Evolutionary conservation across 805 yeast species (phyloP), one percentile per base, ranked within the genome.

Genomic region (Aciculoconidium aculeatum): DNA sequence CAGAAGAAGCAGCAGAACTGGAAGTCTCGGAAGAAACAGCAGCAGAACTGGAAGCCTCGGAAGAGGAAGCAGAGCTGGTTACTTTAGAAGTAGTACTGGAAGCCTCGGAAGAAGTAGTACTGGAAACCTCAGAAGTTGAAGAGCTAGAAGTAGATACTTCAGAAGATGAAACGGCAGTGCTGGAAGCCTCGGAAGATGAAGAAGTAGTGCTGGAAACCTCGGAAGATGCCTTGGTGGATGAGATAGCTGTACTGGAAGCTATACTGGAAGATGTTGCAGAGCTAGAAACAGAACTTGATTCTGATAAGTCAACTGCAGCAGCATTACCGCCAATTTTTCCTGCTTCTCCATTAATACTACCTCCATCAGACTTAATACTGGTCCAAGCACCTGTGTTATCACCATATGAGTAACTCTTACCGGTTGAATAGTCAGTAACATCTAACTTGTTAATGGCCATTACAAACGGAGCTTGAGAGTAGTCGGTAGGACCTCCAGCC

Each of bases 361-460:
- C 75, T n/a, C 45, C 56, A 7, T 47, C 42, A 10, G 70, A 60
- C 26, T 42, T 37, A 30, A 69, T 67, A 3, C 69, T 59, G 15
- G 42, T 34, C 58, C 61, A 57, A 12, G 38, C 27, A 4, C 75
- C 75, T 17, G 58, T 37, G 16, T 39, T 36, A 40, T 66, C 71
- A 5, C 52, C 37, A 42, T 69, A 70, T 16, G 42, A 35, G 44
- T 71, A 70, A 27, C 44, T 46, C 3, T 51, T 32, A 6, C 76
- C 76, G 4, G 68, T 49, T n/a, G 74, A 68, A 45, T 70, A 71
- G 41, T 70, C 75, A 15, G 47, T 35, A n/a, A 43, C 49, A 19
- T 36, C 22, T 28, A 47, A 36, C 15, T 39, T 27, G 30, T 39
- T 37, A 17, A 47, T 39, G 36, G 36, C 25, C 52, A 47, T 47